These are phyloP conservation scores for Backusella psychrophila DNA, from an alignment of 192 early-diverging fungal species.

Conservation along the genomic window DNA sequence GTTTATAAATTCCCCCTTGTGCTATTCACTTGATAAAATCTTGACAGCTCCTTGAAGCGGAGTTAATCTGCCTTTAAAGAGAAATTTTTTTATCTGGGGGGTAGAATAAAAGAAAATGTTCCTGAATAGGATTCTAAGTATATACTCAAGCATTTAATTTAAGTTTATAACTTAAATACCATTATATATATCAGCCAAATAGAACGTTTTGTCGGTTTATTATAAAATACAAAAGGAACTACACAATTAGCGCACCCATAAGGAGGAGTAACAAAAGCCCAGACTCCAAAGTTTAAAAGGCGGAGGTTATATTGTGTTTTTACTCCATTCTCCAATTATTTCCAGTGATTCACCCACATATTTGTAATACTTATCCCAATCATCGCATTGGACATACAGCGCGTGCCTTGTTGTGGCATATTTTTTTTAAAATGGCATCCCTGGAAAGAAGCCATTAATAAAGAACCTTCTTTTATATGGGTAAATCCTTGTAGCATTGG, in stretches of 20 bases:
- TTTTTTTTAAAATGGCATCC: neutral
- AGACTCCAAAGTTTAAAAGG: neutral
- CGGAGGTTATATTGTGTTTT: neutral
- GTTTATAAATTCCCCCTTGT: neutral
- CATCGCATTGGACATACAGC: neutral
- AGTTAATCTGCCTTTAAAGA: neutral
- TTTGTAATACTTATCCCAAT: constrained; percentile 7
- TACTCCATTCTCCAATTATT: constrained; percentile 1
- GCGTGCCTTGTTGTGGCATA: neutral
- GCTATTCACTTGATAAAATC: neutral
- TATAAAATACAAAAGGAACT: neutral
- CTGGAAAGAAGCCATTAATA: neutral
- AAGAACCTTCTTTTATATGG: neutral
- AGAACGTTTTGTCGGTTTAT: neutral
- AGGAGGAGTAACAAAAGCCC: neutral
- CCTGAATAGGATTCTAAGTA: neutral
- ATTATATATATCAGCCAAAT: neutral
- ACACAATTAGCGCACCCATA: neutral
- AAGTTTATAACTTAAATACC: neutral
- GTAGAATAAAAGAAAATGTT: neutral
- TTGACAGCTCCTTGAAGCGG: neutral
- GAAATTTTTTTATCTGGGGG: neutral
- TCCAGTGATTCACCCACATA: neutral
- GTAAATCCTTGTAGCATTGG: neutral
- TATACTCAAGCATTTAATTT: neutral